Evolutionary conservation across 768 basidiomycete species (phyloP).

Genomic region (Phanerochaete sordida): DNA sequence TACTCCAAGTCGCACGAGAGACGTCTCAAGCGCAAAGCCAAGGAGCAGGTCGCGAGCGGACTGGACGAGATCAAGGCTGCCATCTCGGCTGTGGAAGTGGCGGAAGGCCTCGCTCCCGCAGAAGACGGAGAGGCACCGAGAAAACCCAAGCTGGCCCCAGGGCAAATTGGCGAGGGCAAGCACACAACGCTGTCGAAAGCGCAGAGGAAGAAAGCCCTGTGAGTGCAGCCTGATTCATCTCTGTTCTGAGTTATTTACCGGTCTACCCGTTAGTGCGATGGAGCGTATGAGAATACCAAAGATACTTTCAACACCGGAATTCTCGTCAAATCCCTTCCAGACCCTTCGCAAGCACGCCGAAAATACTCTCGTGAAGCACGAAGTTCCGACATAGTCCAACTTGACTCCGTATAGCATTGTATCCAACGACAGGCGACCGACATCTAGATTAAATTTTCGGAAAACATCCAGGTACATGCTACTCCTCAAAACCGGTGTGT

Average conservation of each 20-base stretch:
- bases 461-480: neutral
- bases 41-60: slow-evolving; percentile 34
- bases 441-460: neutral
- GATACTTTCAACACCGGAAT: slow-evolving; percentile 63
- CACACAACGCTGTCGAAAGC: slow-evolving; percentile 50
- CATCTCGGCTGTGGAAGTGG: slow-evolving; percentile 48
- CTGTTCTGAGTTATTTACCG: slow-evolving; percentile 9
- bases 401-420: no score
- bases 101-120: slow-evolving; percentile 18
- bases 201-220: slow-evolving; percentile 72
- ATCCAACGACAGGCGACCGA: no score
- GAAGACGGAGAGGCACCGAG: slow-evolving; percentile 11
- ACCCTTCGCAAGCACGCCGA: slow-evolving; percentile 77
- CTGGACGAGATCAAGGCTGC: slow-evolving; percentile 39
- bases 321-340: slow-evolving; percentile 66
- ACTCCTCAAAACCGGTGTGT: neutral
- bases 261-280: slow-evolving; percentile 43
- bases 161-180: slow-evolving; percentile 69
- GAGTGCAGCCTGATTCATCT: slow-evolving; percentile 29
- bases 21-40: slow-evolving; percentile 66
- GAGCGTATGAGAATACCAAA: slow-evolving; percentile 70
- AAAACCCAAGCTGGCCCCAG: slow-evolving; percentile 32
- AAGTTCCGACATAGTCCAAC: slow-evolving; percentile 13
- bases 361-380: slow-evolving; percentile 67
- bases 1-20: slow-evolving; percentile 74